Evolutionary conservation across 306 rosid species (phyloP).

Genomic region (Fragaria ananassa): DNA sequence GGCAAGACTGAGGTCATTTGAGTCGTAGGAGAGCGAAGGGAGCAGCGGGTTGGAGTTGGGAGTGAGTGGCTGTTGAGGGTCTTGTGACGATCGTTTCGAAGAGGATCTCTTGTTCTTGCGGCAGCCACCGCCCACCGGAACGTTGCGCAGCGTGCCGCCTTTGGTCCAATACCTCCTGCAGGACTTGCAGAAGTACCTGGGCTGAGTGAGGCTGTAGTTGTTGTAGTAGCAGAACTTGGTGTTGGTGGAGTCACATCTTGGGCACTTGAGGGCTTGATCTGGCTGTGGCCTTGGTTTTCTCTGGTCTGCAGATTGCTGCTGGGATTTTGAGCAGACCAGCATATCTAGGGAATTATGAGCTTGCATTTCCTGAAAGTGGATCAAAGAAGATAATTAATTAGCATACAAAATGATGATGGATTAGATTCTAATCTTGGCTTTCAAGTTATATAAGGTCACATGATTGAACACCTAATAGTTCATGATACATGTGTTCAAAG

Average conservation of each 20-base stretch:
- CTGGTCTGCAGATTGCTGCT: conserved; percentile 29
- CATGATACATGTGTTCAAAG: not conserved
- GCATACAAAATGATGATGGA: not conserved
- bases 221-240: conserved; percentile 98
- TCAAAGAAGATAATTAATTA: not conserved
- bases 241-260: conserved; percentile 89
- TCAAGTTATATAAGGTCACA: conserved; percentile 10
- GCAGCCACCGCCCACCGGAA: conserved; percentile 98
- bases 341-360: conserved; percentile 63
- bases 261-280: conserved; percentile 82
- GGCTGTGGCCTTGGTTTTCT: conserved; percentile 75
- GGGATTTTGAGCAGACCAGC: conserved; percentile 59
- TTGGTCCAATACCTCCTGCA: conserved; percentile 98
- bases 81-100: conserved; percentile 50
- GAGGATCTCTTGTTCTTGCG: conserved; percentile 80
- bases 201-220: conserved; percentile 92
- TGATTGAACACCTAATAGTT: not conserved
- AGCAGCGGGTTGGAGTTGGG: conserved; percentile 41
- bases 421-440: not conserved
- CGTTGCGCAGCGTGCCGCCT: conserved; percentile 94
- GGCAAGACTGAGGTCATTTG: conserved; percentile 73
- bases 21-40: conserved; percentile 50
- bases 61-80: conserved; percentile 48
- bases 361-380: conserved; percentile 60
- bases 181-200: conserved; percentile 93